Evolutionary conservation across 192 early-diverging fungal species (phyloP), one percentile per base, ranked within the genome.

Genomic region (Backusella macrospora): DNA sequence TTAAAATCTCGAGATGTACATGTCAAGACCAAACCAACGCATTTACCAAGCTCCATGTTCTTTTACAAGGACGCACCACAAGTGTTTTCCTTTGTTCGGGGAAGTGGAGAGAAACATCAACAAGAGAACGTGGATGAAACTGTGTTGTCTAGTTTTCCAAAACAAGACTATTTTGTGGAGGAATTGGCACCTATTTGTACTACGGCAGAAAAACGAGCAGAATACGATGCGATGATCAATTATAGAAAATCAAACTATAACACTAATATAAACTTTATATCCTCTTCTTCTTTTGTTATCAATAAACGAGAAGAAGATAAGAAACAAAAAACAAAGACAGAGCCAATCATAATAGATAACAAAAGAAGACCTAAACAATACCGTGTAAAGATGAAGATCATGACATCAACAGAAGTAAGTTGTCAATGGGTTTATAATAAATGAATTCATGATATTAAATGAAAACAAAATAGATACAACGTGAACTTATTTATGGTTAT

Each of bases 11-110:
- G 45, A 2, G 14, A 45, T 34, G 26, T 42, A 47, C 12, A 15
- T 16, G 0, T 12, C 26, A 46, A 23, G 13, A 14, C 38, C 16
- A 47, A 47, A 23, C 38, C 40, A n/a, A 48, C 52, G 5, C 9
- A 5, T 44, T 14, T 16, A 4, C 71, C 71, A 34, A 72, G 71
- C n/a, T 72, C 71, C 7, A 15, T 72, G 10, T 72, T 72, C 42
- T 72, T 62, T 21, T 72, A 72, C 29, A 13, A 64, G 14, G 4
- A 64, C 0, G 62, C 71, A n/a, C 14, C 43, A 45, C 0, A 10
- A 6, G 62, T 72, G 3, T 40, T 72, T 9, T 72, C 71, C 6
- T 71, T 71, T 40, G 15, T 44, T 21, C 4, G 6, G 0, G 21
- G 39, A 9, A 0, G 13, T 38, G 12, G 21, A 59, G 4, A 34